Evolutionary conservation across 73 alveolate species (phyloP).

Genomic region (Blepharisma stoltei): DNA sequence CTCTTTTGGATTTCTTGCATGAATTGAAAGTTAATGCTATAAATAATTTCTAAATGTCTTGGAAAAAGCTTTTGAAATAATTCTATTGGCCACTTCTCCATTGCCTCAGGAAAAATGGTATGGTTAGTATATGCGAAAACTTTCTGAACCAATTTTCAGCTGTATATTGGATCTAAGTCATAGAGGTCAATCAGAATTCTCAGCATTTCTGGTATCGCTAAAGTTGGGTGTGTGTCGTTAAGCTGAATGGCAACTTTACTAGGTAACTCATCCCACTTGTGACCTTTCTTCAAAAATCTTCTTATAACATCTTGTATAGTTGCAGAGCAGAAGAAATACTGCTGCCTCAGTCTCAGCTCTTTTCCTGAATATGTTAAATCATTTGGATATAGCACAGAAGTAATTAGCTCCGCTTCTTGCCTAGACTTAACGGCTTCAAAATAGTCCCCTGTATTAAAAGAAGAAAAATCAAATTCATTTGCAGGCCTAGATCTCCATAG

Average conservation of each 20-base stretch:
- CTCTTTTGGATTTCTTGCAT: conserved; percentile 44
- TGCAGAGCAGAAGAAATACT: conserved; percentile 71
- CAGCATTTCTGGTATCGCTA: conserved; percentile 79
- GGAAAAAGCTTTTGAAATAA: conserved; percentile 73
- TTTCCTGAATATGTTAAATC: conserved; percentile 87
- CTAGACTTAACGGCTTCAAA: conserved; percentile 60
- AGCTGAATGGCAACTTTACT: conserved; percentile 67
- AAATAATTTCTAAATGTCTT: conserved; percentile 84
- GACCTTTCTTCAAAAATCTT: conserved; percentile 36
- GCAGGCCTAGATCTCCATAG: conserved; percentile 76
- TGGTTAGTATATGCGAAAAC: conserved; percentile 84
- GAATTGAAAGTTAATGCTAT: conserved; percentile 60
- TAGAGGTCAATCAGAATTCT: conserved; percentile 79
- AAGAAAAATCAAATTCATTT: conserved; percentile 47
- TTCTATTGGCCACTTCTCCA: conserved; percentile 83
- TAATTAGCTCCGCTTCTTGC: conserved; percentile 49
- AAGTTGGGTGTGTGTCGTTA: conserved; percentile 93
- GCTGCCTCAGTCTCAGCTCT: conserved; percentile 89
- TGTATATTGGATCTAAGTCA: conserved; percentile 68
- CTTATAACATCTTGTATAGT: conserved; percentile 46
- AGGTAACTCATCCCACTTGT: conserved; percentile 62
- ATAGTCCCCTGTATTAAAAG: conserved; percentile 79
- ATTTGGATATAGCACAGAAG: conserved; percentile 65
- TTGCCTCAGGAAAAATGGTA: conserved; percentile 92
- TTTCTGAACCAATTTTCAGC: conserved; percentile 68